Evolutionary conservation across 345 rosid genomes (phyloP), one percentile per base, ranked within the genome.

Genomic region (Rubroshorea leprosula): DNA sequence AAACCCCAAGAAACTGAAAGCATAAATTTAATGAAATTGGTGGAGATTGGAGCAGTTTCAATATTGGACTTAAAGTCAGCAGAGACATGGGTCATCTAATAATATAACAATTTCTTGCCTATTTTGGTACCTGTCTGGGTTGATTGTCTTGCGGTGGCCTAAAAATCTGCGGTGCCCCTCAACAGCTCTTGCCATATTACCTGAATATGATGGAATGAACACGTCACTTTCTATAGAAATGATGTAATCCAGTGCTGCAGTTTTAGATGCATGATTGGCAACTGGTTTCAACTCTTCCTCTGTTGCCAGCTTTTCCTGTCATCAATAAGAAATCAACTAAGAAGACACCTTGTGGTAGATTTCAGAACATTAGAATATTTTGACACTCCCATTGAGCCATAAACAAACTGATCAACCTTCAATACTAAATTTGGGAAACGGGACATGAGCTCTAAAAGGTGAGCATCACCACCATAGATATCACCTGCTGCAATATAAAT

Each of bases 101-200:
- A 25, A 45, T 12, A 44, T n/a, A 3, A 51, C 4, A n/a, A n/a
- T 5, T 46, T 18, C 50, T 26, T 26, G 25, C 44, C 25, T 38
- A 26, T n/a, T 38, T 52, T 16, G 10, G 18, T 74, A 89, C 95
- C 98, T 84, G 75, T 93, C 87, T 20, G 96, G 96, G 58, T 75
- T 73, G 64, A 92, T 83, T 24, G 99, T 89, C 74, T 73, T 83
- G 21, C 83, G 85, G 70, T 93, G 91, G 4, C 96, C 96, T 61
- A 89, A 78, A 74, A 86, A 89, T 74, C 99, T 85, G 39, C 97
- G 90, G 57, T 92, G 97, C 51, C 99, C 99, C 77, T 92, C 99
- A 50, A 92, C 91, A 0, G 91, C 91, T 76, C 89, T 83, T 39
- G 99, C 99, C 99, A 92, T 92, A 71, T 92, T 92, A 44, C 99